These are phyloP conservation scores for Kernera saxatilis DNA, from an alignment of 345 rosid genomes.

Conservation along the genomic window DNA sequence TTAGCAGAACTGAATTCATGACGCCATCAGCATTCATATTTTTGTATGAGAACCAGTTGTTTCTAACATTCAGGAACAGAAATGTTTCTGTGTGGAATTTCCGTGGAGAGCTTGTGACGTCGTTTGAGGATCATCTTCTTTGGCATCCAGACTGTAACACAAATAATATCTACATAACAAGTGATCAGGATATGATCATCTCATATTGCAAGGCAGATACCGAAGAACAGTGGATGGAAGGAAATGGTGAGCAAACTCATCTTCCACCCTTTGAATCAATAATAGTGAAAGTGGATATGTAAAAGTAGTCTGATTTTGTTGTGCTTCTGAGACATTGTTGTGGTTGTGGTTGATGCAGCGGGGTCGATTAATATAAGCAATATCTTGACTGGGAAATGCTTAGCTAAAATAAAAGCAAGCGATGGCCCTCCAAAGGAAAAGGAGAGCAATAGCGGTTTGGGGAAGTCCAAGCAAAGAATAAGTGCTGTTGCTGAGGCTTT, in stretches of 20 bases:
- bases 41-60: constrained; percentile 84
- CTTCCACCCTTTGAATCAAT: neutral
- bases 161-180: constrained; percentile 64
- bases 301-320: neutral
- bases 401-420: constrained; percentile 64
- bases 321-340: constrained; percentile 1
- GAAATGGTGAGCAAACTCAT: constrained; percentile 43
- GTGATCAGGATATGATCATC: constrained; percentile 68
- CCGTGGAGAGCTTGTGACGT: constrained; percentile 89
- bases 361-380: constrained; percentile 89
- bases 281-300: neutral
- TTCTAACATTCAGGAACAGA: constrained; percentile 75
- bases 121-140: constrained; percentile 80
- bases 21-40: constrained; percentile 94
- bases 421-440: constrained; percentile 39
- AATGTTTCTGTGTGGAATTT: constrained; percentile 80
- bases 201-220: constrained; percentile 74
- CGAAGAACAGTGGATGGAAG: constrained; percentile 62
- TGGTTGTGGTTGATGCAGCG: constrained; percentile 34
- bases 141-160: constrained; percentile 85
- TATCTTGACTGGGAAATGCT: constrained; percentile 88
- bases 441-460: constrained; percentile 25
- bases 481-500: constrained; percentile 62
- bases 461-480: constrained; percentile 32
- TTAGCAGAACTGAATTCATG: constrained; percentile 64